Evolutionary conservation across 164 flowering plant genomes (phyloP).

Genomic region (Vitis rotundifolia): DNA sequence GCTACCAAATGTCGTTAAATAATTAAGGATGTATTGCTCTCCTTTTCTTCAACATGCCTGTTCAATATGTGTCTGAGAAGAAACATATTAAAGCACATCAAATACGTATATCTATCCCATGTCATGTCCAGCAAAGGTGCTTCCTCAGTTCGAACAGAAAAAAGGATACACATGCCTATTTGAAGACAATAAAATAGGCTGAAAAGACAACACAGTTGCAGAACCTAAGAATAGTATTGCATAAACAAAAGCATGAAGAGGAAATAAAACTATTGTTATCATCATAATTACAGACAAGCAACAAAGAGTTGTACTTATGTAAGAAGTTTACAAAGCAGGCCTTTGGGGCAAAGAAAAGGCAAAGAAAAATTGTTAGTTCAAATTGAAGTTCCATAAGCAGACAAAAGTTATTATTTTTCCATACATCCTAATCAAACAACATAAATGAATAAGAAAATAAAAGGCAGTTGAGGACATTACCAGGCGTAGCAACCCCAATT

Average conservation of each 20-base stretch:
- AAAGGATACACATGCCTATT: background rate
- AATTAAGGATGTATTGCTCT: too few relatives aligned
- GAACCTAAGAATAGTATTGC: background rate
- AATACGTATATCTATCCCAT: too few relatives aligned
- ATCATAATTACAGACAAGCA: too few relatives aligned
- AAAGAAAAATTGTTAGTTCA: too few relatives aligned
- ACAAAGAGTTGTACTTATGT: too few relatives aligned
- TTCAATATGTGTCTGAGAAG: too few relatives aligned
- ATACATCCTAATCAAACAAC: background rate
- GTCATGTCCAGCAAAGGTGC: background rate
- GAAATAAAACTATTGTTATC: background rate
- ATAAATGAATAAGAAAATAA: background rate
- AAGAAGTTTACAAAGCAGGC: background rate
- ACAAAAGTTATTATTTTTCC: too few relatives aligned
- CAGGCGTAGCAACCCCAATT: constrained; percentile 97
- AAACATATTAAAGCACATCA: too few relatives aligned
- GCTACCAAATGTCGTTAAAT: too few relatives aligned
- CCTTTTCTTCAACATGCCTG: too few relatives aligned
- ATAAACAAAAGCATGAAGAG: background rate
- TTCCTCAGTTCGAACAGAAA: background rate
- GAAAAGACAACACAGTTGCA: background rate
- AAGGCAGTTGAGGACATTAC: constrained; percentile 37
- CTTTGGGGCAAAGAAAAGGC: background rate
- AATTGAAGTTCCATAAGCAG: too few relatives aligned
- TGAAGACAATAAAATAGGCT: background rate